Evolutionary conservation across 805 yeast genomes (phyloP), one percentile per base, ranked within the genome.

Genomic region (Candida mattraensis): DNA sequence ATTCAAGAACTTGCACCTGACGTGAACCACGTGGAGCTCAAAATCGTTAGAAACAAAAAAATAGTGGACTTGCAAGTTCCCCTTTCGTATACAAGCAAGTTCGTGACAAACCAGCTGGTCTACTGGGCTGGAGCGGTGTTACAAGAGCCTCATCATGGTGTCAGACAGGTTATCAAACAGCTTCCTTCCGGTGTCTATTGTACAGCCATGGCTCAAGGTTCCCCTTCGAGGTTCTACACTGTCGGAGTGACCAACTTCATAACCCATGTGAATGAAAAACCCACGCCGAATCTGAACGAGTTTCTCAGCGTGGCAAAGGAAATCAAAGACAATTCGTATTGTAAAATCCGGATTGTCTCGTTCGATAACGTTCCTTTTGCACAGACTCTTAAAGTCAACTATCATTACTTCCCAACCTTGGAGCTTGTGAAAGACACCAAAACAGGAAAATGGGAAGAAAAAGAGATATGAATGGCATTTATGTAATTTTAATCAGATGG

Each of bases 91-190:
- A 72, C 88, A 3, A 65, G 69, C 18, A 69, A 71, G 24, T 63
- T 78, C 29, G 66, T 71, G 37, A 87, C 95, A 2, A 72, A 75
- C 24, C 80, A 81, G 37, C 65, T 87, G 24, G 80, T 85, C 7
- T 69, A 74, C 31, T 89, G 95, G 93, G 77, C 88, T 34, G 96
- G 96, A 15, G 81, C 88, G 24, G 63, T 83, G 5, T 60, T 89
- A 21, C 97, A 89, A 55, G 73, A 78, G 24, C 96, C 96, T n/a
- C 96, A 87, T 59, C 94, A 84, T 54, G 91, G 93, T 7, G 96
- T 88, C 12, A 76, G 89, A 44, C 96, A 88, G 63, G 78, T 84
- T 24, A 80, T 85, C 74, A 76, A 76, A 35, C 69, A 74, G 37
- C 66, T 87, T 34, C 96, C 95, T 9, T 81, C 91, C 12, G 79